Percentiles rank a stretch among this genome's conserved stretches.
These are phyloP conservation scores for Dendrobium officinale DNA, from an alignment of 106 monocot species.

Conservation along the genomic window DNA sequence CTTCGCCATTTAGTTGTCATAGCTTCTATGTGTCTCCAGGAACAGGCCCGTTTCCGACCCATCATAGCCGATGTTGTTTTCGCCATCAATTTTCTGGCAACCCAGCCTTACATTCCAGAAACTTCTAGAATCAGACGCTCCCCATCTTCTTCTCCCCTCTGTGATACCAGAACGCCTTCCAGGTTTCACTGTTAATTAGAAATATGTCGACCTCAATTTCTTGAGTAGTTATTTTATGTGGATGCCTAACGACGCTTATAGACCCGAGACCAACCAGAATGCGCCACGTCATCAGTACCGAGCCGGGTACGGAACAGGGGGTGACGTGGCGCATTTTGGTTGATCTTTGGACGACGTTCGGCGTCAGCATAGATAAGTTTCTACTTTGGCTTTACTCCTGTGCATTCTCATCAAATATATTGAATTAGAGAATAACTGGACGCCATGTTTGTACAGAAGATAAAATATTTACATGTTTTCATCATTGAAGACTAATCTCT, in stretches of 20 bases:
- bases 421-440: not conserved
- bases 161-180: not conserved
- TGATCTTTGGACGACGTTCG: no score
- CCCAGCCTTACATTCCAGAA: conserved; percentile 31
- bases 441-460: not conserved
- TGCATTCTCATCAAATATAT: not conserved
- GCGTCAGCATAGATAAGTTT: no score
- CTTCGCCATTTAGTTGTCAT: conserved; percentile 46
- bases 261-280: no score
- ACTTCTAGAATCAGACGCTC: conserved; percentile 6
- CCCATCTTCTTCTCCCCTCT: conserved; percentile 8
- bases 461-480: not conserved
- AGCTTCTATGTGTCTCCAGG: conserved; percentile 58
- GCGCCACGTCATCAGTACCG: no score
- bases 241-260: no score
- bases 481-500: not conserved
- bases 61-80: conserved; percentile 50
- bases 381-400: not conserved
- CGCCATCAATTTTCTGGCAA: conserved; percentile 37
- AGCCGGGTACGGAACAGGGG: no score
- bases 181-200: not conserved
- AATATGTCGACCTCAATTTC: not conserved
- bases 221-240: no score
- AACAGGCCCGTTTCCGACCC: conserved; percentile 48
- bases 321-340: no score